Evolutionary conservation across 148 eudicot genomes (phyloP), one percentile per base, ranked within the genome.

Genomic region (Amaranthus cruentus): DNA sequence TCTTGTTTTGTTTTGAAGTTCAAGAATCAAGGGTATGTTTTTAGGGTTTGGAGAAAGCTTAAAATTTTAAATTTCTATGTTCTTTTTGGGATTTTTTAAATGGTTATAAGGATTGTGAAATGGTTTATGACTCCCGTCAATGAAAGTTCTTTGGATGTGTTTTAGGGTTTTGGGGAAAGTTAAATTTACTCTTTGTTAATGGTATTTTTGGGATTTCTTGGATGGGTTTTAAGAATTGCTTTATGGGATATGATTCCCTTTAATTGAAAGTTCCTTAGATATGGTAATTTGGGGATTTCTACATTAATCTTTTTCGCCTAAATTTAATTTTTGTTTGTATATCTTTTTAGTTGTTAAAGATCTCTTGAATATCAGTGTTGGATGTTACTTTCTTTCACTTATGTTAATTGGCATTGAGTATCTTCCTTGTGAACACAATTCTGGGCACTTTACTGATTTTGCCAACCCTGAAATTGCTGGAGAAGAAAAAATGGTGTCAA

Each of bases 261-360:
- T 28, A 28, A 28, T 28, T 28, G 38, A 28, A 28, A 28, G 38
- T 28, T 28, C 38, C 38, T 28, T 28, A 28, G 38, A 28, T 46
- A 18, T 65, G 38, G n/a, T 44, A 47, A 2, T 47, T 47, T 61
- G 9, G 44, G 4, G 64, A 28, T 28, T 28, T 28, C 38, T 28
- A 28, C 38, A 18, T 28, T 28, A 28, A 28, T 49, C 42, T 6
- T 14, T 28, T 42, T 47, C 52, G n/a, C 4, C 6, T 21, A 15
- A 44, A 21, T 72, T 12, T 61, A 48, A 21, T 47, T 8, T 42
- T 43, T 6, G 28, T 61, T 28, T 28, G 38, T 28, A 28, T 5
- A 38, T 61, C 10, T 61, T 4, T 74, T 15, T 13, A 9, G 47
- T 42, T 47, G 71, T 48, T 75, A 21, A 46, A 74, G 71, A 74